phyloP scores from a whole-genome alignment of 306 rosid species.

The Erythrophleum fordii region DNA sequence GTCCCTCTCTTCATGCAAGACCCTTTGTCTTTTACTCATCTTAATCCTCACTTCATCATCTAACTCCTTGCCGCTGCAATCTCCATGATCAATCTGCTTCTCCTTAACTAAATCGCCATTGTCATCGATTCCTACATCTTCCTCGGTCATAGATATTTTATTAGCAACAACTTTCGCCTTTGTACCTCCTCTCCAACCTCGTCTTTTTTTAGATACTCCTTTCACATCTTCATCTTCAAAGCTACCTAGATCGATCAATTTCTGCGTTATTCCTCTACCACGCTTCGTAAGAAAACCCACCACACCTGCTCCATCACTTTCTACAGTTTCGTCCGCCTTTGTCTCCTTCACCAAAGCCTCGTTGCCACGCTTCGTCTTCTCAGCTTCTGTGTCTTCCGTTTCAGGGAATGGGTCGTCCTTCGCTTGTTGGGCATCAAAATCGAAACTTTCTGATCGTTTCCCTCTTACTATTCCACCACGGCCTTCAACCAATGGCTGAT shows the following conservation, averaged over 20 bases:
- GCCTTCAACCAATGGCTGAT: background rate
- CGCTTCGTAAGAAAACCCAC: background rate
- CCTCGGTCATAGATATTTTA: background rate
- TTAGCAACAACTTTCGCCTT: background rate
- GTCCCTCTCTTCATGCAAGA: background rate
- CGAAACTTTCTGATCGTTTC: background rate
- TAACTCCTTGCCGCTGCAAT: background rate
- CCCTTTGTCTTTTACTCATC: background rate
- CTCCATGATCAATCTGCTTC: background rate
- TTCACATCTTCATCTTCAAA: background rate
- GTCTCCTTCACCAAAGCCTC: background rate
- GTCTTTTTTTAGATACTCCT: background rate
- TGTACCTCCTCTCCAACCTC: background rate
- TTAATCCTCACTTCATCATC: background rate
- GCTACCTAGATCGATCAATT: background rate
- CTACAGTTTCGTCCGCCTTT: background rate
- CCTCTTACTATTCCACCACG: background rate
- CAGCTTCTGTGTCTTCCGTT: background rate
- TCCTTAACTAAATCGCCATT: background rate
- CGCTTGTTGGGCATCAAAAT: background rate
- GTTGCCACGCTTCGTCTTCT: constrained; percentile 9
- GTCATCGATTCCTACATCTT: background rate
- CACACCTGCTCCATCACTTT: background rate
- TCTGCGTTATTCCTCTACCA: background rate
- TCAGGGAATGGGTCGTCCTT: background rate